Base-by-base conservation (phyloP, 1,284 basidiomycete species). In the Grifola frondosa region DNA sequence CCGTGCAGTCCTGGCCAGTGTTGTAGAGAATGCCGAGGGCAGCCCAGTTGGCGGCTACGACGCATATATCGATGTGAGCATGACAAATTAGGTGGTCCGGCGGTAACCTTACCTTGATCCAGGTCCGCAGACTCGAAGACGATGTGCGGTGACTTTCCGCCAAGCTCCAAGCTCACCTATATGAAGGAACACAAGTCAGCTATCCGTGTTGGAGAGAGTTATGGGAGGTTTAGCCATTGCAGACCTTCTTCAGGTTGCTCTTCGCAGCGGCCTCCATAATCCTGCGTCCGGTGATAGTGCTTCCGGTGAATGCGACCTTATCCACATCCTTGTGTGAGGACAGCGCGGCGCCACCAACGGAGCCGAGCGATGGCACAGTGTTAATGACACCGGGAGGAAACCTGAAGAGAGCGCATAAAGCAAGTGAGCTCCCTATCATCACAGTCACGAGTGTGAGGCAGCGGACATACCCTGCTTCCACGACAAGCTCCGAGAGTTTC, bases 341-440 rank as follows among this genome's bases (percentile, higher is more conserved):
- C 50, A 96, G 76, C 22, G 91, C 89, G 19, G 89, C 85, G 29
- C 96, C 96, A 45, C 91, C 93, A 37, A 91, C 74, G 37, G 73
- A 61, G 17, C 96, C 96, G 44, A 88, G 76, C 24, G 93, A 92
- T 5, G 86, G 82, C 15, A 94, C 74, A 22, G 88, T 88, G 70
- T 97, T 97, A 56, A 97, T 63, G n/a, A 96, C 94, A 47, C 95
- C 94, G 8, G 91, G 80, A 4, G 95, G 95, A 65, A 94, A 91
- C 20, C 92, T 92, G 48, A 52, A 21, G 55, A 38, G 44, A 49
- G 20, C 53, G 44, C 42, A 44, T 43, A 43, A 45, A 45, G 45
- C 53, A 23, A 19, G 24, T 25, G 35, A 21, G 29, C 17, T 31
- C 37, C n/a, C 24, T n/a, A 31, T 8, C n/a, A n/a, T n/a, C 53